Evolutionary conservation across 1,139 yeast species (phyloP).

Genomic region (Hanseniaspora uvarum): DNA sequence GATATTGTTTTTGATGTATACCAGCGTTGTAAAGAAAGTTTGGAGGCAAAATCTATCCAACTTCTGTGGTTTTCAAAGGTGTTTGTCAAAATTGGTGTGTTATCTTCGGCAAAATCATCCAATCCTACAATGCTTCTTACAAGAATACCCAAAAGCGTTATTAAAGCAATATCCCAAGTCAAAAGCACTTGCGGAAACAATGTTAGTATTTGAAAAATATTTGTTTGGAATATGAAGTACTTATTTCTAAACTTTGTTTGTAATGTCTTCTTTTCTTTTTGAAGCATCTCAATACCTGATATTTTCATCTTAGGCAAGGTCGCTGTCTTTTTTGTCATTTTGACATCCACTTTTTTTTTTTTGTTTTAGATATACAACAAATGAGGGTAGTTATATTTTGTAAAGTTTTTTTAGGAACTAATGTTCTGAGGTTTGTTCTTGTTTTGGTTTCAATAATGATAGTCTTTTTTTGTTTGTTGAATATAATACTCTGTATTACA

Average conservation of each 20-base stretch:
- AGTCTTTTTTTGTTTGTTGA: neutral
- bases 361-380: neutral
- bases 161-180: conserved; percentile 4
- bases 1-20: conserved; percentile 67
- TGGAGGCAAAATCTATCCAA: conserved; percentile 87
- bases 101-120: conserved; percentile 73
- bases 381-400: too few species aligned
- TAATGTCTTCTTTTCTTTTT: neutral
- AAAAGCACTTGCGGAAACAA: conserved; percentile 8
- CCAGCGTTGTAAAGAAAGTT: conserved; percentile 69
- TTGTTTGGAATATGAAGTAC: conserved; percentile 9
- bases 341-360: neutral
- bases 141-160: conserved; percentile 52
- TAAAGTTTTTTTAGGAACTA: too few species aligned
- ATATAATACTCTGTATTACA: too few species aligned
- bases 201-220: conserved; percentile 3
- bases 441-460: neutral
- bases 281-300: neutral
- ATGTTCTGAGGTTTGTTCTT: too few species aligned
- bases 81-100: conserved; percentile 70
- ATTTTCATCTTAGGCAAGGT: neutral
- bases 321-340: neutral
- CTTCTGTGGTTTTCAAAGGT: conserved; percentile 98
- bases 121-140: conserved; percentile 78
- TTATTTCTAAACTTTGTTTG: neutral